Conservation (phyloP, 768 basidiomycete species). For the Suillus subluteus region DNA sequence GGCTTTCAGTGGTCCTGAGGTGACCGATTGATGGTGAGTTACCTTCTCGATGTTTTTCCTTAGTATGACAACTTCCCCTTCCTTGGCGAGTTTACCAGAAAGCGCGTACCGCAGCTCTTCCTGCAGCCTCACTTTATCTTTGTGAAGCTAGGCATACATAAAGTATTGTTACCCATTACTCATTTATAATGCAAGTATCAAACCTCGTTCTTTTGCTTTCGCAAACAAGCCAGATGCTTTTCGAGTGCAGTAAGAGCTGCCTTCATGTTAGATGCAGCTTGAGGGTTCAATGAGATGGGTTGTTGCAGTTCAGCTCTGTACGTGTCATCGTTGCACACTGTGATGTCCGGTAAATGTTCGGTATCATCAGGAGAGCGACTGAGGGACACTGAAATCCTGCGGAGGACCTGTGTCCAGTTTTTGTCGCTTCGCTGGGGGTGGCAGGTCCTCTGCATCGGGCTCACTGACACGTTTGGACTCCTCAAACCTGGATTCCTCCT, state of each 20-base stretch:
- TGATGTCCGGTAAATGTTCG: constrained; percentile 67
- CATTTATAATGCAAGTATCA: constrained; percentile 19
- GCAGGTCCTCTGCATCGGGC: constrained; percentile 26
- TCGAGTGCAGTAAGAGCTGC: constrained; percentile 9
- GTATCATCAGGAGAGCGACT: constrained; percentile 38
- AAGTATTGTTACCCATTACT: constrained; percentile 12
- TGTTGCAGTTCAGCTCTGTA: constrained; percentile 42
- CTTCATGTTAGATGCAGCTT: background rate
- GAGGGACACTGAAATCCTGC: constrained; percentile 32
- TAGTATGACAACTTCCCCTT: constrained; percentile 72
- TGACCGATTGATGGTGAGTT: constrained; percentile 6
- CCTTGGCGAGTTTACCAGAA: constrained; percentile 57
- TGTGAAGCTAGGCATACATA: constrained; percentile 46
- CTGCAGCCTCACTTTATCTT: constrained; percentile 52
- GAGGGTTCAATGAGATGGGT: background rate
- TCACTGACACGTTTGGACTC: constrained; percentile 27
- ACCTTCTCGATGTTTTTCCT: constrained; percentile 74
- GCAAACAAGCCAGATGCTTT: constrained; percentile 24
- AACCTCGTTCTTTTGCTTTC: constrained; percentile 53
- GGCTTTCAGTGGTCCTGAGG: background rate
- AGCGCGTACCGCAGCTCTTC: constrained; percentile 49
- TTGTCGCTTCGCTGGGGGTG: constrained; percentile 56
- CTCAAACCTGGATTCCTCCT: constrained; percentile 49
- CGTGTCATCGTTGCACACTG: constrained; percentile 58
- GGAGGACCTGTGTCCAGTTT: constrained; percentile 53